Base-by-base conservation (phyloP, 768 basidiomycete genomes). In the Trametes cingulata region DNA sequence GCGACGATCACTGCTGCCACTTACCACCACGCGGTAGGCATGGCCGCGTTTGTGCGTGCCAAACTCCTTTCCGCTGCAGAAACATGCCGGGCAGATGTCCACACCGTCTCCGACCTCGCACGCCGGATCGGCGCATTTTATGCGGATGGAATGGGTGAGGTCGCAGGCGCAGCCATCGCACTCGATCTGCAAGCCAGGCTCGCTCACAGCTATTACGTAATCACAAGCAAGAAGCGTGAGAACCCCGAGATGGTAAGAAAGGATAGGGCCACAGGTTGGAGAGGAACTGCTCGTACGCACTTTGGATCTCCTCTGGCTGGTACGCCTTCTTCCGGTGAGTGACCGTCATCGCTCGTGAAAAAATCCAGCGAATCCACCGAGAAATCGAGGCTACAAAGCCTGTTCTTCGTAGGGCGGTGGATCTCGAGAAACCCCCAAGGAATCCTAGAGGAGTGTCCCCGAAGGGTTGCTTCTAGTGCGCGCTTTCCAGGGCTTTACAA, bases 101-200 rank as follows among this genome's bases (percentile, higher is more conserved):
- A 97, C 88, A 17, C 95, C 95, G 43, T 88, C 85, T 24, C 85
- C 81, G 2, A 84, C 82, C 52, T 85, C 87, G 54, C 91, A 94
- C 40, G 75, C 78, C 6, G 85, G 82, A 73, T 92, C 90, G 33
- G 96, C 95, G 71, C 96, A 99, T 75, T 95, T 95, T 71, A 99
- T 93, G 62, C 95, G 90, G 62, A 97, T 86, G n/a, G 92, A 92
- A 71, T 98, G 94, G 3, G 97, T 98, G 65, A 98, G 82, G 75
- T 98, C 94, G 75, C 86, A 84, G 63, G 77, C 77, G 74, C 95
- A 96, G 14, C 84, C 75, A 72, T 95, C 93, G 77, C 93, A 95
- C 65, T 87, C 82, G 65, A 91, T 90, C 69, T 91, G 87, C 36
- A 89, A 78, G 60, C 90, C 92, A 15, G 91, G 91, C 65, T 93